Conservation (phyloP, 345 rosid genomes). For the Linum usitatissimum region DNA sequence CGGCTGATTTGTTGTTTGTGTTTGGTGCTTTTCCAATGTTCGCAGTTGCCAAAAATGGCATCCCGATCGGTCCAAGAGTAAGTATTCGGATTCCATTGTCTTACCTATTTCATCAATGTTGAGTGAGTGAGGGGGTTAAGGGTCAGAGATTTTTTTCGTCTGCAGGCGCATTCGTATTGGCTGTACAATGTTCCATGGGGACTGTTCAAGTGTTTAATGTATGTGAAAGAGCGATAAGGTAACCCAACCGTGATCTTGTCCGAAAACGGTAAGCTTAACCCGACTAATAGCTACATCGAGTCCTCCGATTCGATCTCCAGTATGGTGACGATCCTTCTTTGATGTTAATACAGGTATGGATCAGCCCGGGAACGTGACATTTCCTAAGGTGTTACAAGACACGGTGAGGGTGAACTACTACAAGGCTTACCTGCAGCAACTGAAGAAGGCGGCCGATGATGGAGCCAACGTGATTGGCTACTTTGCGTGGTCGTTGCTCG, state of each 20-base stretch:
- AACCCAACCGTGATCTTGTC: slow-evolving; percentile 74
- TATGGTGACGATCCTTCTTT: not conserved
- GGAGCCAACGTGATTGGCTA: slow-evolving; percentile 83
- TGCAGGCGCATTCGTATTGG: slow-evolving; percentile 78
- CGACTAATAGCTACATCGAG: no score
- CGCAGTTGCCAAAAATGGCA: slow-evolving; percentile 55
- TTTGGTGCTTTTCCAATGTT: not conserved
- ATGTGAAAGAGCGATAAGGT: slow-evolving; percentile 78
- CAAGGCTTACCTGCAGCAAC: slow-evolving; percentile 54
- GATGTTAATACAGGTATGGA: slow-evolving; percentile 83
- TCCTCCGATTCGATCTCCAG: not conserved
- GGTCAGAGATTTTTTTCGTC: not conserved
- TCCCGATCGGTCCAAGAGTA: slow-evolving; percentile 74
- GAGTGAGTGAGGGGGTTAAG: no score
- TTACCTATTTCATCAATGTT: no score
- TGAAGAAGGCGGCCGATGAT: slow-evolving; percentile 70
- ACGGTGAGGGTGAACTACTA: slow-evolving; percentile 70
- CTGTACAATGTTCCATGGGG: slow-evolving; percentile 97
- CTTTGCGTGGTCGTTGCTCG: slow-evolving; percentile 94
- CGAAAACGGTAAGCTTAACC: slow-evolving; percentile 54
- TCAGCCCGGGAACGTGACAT: slow-evolving; percentile 71
- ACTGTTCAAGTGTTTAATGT: slow-evolving; percentile 74
- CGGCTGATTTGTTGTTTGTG: not conserved
- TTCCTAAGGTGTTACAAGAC: slow-evolving; percentile 58
- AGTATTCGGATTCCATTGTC: slow-evolving; percentile 3